Conservation (phyloP, 352 stramenopile genomes). For the Globisporangium abappressorium region DNA sequence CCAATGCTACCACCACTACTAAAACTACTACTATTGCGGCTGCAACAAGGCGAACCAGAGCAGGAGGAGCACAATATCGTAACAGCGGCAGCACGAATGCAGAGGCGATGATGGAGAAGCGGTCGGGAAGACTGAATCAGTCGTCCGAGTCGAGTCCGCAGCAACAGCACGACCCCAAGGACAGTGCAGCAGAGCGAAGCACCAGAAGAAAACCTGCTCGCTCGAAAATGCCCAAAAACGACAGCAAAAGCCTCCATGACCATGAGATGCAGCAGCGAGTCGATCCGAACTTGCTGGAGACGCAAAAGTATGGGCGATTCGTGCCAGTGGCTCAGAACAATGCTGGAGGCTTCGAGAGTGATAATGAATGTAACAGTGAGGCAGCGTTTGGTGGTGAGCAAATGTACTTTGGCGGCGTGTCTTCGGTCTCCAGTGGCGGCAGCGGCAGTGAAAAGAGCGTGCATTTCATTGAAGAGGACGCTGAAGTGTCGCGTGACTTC, state of each 20-base stretch:
- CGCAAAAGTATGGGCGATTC: conserved; percentile 41
- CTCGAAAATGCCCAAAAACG: not conserved
- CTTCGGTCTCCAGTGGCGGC: conserved; percentile 56
- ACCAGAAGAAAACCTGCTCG: not conserved
- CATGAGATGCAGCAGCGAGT: not conserved
- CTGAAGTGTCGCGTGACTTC: conserved; percentile 43
- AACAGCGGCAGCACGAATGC: not conserved
- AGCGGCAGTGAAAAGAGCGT: conserved; percentile 54
- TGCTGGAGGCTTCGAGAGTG: not conserved
- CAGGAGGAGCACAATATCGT: not conserved
- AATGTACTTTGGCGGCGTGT: conserved; percentile 65
- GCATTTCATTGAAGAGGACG: conserved; percentile 59
- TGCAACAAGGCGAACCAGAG: not conserved
- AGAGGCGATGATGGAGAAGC: conserved; percentile 25
- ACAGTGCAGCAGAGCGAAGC: not conserved
- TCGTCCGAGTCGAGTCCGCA: conserved; percentile 5
- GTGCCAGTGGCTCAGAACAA: conserved; percentile 14
- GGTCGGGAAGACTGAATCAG: conserved; percentile 17
- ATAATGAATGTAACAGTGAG: not conserved
- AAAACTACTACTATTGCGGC: not conserved
- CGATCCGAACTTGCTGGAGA: conserved; percentile 27
- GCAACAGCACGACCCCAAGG: not conserved
- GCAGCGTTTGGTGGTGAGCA: not conserved
- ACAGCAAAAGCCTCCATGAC: not conserved
- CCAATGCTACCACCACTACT: not conserved